Conservation (phyloP, 306 rosid genomes). For the Sicyos edulis region DNA sequence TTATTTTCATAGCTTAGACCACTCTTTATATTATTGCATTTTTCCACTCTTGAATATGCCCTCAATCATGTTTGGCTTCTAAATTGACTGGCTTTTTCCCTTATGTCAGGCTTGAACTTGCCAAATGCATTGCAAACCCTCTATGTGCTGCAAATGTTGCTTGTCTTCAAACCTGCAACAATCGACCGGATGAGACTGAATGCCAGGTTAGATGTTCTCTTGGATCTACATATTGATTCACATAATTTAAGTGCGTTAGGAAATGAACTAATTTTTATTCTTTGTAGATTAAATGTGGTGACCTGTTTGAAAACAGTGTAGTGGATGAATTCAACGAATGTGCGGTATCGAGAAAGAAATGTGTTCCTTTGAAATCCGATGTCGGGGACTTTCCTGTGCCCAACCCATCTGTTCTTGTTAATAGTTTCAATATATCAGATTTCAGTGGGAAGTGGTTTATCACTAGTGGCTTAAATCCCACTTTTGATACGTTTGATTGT, state of each 20-base stretch:
- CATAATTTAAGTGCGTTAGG: background rate
- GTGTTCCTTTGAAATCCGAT: conserved; percentile 88
- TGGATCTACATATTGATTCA: background rate
- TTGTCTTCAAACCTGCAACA: conserved; percentile 95
- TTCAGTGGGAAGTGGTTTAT: conserved; percentile 94
- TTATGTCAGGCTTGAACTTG: conserved; percentile 72
- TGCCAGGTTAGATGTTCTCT: conserved; percentile 61
- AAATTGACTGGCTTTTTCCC: conserved; percentile 24
- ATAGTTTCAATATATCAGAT: conserved; percentile 59
- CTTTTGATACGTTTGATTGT: conserved; percentile 80
- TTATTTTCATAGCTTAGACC: background rate
- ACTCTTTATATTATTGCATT: too few relatives aligned
- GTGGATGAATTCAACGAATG: conserved; percentile 94
- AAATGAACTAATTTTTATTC: conserved; percentile 10
- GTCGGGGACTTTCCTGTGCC: conserved; percentile 90
- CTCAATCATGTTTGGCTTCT: background rate
- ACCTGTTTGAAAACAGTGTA: conserved; percentile 77
- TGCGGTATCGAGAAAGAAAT: conserved; percentile 88
- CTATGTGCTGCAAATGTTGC: conserved; percentile 90
- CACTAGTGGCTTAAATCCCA: conserved; percentile 79
- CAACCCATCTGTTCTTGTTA: conserved; percentile 65
- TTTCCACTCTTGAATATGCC: background rate
- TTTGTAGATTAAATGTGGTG: conserved; percentile 82
- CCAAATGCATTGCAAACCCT: conserved; percentile 74
- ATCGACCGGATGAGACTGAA: conserved; percentile 91